phyloP scores from a whole-genome alignment of 2,329 filamentous ascomycete species.

The Pestalotiopsis sp. region DNA sequence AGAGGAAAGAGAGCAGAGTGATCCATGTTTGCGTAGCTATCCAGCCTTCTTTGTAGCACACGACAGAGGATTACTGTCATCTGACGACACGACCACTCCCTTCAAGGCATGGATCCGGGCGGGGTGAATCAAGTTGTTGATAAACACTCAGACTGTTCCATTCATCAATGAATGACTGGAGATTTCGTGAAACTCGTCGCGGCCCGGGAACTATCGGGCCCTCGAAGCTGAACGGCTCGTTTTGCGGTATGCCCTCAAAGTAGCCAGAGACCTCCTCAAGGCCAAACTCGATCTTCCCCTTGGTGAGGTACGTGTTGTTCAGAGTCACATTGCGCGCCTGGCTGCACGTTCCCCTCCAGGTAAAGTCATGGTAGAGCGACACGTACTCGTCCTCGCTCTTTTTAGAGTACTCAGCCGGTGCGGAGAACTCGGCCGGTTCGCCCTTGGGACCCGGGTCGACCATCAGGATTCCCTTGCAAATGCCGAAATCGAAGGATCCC shows the following conservation, averaged over 20 bases:
- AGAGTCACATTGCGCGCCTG: neutral
- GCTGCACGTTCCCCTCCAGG: constrained; percentile 1
- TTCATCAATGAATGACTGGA: constrained; percentile 2
- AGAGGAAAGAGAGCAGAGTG: no score
- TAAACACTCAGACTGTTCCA: constrained; percentile 1
- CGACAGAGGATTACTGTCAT: no score
- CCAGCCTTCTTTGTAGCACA: no score
- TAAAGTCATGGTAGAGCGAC: constrained; percentile 5
- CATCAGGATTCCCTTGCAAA: constrained; percentile 4
- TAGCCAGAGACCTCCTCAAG: neutral
- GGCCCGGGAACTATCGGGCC: neutral
- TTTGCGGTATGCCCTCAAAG: neutral
- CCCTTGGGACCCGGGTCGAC: constrained; percentile 8
- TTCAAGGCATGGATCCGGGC: neutral
- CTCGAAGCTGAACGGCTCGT: neutral
- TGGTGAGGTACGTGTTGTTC: constrained; percentile 8
- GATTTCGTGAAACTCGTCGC: constrained; percentile 3
- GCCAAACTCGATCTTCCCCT: constrained; percentile 10
- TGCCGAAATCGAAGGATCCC: constrained; percentile 7
- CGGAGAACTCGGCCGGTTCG: constrained; percentile 7
- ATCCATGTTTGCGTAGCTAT: no score
- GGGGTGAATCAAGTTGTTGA: neutral
- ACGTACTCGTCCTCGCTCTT: neutral
- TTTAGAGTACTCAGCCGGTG: neutral
- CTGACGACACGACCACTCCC: no score